Evolutionary conservation across 2,329 filamentous ascomycete species (phyloP).

Genomic region (Colletotrichum paranaense): DNA sequence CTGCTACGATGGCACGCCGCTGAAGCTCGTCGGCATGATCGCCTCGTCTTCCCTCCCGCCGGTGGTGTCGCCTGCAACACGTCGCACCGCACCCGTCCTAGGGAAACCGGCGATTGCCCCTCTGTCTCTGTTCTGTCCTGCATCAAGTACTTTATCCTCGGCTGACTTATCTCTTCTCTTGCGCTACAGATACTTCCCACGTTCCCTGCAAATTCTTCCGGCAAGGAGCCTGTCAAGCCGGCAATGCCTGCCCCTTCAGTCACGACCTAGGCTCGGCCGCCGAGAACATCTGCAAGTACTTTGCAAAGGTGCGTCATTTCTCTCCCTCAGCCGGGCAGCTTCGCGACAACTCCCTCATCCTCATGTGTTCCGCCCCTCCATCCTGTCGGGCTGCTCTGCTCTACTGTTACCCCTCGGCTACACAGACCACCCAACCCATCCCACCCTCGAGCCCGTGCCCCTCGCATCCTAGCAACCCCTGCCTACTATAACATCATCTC

Average conservation of each 20-base stretch:
- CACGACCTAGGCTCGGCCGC: slow-evolving; percentile 88
- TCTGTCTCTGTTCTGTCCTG: slow-evolving; percentile 7
- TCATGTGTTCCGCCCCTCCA: slow-evolving; percentile 9
- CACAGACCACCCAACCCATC: slow-evolving; percentile 22
- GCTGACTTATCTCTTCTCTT: slow-evolving; percentile 36
- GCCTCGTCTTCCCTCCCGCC: neutral
- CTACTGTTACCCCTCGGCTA: slow-evolving; percentile 14
- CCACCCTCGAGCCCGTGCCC: slow-evolving; percentile 1
- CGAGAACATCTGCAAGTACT: slow-evolving; percentile 98
- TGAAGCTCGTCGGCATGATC: neutral
- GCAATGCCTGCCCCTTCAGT: slow-evolving; percentile 94
- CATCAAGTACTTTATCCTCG: slow-evolving; percentile 15
- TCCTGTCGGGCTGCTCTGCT: slow-evolving; percentile 34
- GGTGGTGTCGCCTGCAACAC: slow-evolving; percentile 19
- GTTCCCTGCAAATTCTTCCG: slow-evolving; percentile 99
- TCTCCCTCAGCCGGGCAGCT: neutral
- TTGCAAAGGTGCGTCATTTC: slow-evolving; percentile 81
- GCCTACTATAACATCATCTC: slow-evolving; percentile 12
- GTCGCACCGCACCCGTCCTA: slow-evolving; percentile 34
- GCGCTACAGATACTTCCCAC: slow-evolving; percentile 83
- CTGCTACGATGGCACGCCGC: neutral
- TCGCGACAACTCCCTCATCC: neutral
- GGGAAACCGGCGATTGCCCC: slow-evolving; percentile 20
- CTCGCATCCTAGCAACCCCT: slow-evolving; percentile 5
- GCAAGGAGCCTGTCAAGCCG: slow-evolving; percentile 95